Evolutionary conservation across 1,139 yeast genomes (phyloP), one percentile per base, ranked within the genome.

Genomic region (Yamadazyma oceani): DNA sequence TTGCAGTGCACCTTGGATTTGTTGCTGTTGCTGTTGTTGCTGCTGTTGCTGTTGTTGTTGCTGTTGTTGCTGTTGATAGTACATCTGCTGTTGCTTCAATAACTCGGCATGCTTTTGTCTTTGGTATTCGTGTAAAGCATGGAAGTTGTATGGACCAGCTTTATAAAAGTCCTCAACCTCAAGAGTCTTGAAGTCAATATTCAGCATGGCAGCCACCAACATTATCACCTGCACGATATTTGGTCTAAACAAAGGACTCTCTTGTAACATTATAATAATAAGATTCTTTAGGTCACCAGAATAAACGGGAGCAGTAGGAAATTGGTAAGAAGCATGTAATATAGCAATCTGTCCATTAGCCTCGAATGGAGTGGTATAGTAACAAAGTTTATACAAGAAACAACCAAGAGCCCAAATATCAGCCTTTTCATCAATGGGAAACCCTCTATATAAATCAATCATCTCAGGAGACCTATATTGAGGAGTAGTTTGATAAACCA

Each of bases 331-430:
- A 3, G 87, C 87, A 54, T 80, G 81, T 36, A 85, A 58, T 19
- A 85, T 83, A 21, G 90, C 90, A 37, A 77, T 66, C 45, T 85
- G 90, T 10, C 90, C 92, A 48, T 72, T 72, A 28, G 78, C 74
- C 58, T 85, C 95, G 60, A 92, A 92, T 0, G 98, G 98, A 0
- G 98, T 92, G 1, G 89, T 90, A 60, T 87, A 92, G 62, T 86
- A 92, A 57, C 97, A 86, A 40, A 92, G 67, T 59, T 94, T 92
- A 68, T 90, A 92, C 38, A 92, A 68, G 49, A 94, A 85, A 21
- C 90, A 80, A 11, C 98, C 98, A 41, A 92, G 66, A 0, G 98
- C 98, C 98, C 98, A 92, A 24, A 92, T 82, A 62, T 92, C 98
- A 44, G 90, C 80, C 58, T 92, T 92, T 55, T 92, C 97, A 61